Conservation (phyloP, 164 flowering plant species). For the Warburgia ugandensis region DNA sequence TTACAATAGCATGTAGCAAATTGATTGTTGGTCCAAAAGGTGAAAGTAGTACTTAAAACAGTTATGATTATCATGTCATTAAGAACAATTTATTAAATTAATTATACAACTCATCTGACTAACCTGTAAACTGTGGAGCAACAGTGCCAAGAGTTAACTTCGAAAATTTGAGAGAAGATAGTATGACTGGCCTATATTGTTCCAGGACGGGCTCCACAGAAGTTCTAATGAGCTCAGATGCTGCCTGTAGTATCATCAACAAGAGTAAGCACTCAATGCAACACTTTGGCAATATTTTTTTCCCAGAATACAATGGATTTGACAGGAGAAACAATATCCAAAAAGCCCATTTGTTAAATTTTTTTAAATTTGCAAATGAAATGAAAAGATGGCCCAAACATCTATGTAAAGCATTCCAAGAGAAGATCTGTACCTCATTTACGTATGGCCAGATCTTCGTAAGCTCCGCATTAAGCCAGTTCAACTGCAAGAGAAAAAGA, state of each 20-base stretch:
- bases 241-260: slow-evolving; percentile 61
- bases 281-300: too few relatives aligned
- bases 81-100: too few relatives aligned
- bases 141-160: slow-evolving; percentile 98
- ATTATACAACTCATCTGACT: too few relatives aligned
- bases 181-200: slow-evolving; percentile 66
- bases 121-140: slow-evolving; percentile 98
- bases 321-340: too few relatives aligned
- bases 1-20: too few relatives aligned
- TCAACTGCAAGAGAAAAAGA: slow-evolving; percentile 44
- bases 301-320: too few relatives aligned
- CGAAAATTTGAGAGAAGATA: slow-evolving; percentile 76
- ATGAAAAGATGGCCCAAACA: background rate
- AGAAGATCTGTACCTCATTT: slow-evolving; percentile 85
- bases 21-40: too few relatives aligned
- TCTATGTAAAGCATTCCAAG: too few relatives aligned
- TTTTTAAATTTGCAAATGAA: background rate
- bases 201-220: slow-evolving; percentile 86
- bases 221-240: slow-evolving; percentile 78
- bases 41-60: too few relatives aligned
- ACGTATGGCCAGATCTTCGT: slow-evolving; percentile 95
- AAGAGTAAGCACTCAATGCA: too few relatives aligned
- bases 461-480: slow-evolving; percentile 79
- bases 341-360: too few relatives aligned
- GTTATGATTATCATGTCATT: too few relatives aligned